These are phyloP conservation scores for Sarcomyxa edulis DNA, from an alignment of 768 basidiomycete genomes.

Conservation along the genomic window DNA sequence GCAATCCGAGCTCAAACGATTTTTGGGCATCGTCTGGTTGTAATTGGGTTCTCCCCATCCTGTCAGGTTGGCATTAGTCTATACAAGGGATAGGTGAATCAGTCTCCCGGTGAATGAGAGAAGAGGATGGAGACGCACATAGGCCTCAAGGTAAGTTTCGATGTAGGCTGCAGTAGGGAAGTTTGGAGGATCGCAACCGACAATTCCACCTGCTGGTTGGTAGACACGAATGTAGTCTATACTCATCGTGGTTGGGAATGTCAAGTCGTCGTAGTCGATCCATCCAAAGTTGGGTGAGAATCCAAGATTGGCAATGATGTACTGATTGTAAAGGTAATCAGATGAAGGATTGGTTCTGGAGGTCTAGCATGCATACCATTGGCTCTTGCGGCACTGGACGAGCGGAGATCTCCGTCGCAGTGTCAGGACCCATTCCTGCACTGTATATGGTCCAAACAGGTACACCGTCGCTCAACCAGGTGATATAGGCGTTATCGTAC, in stretches of 20 bases:
- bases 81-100: conserved; percentile 19
- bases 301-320: conserved; percentile 67
- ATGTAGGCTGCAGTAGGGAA: conserved; percentile 80
- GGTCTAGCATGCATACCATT: conserved; percentile 41
- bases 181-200: conserved; percentile 66
- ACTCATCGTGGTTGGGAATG: conserved; percentile 56
- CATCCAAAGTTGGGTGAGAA: conserved; percentile 64
- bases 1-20: conserved; percentile 19
- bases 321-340: conserved; percentile 28
- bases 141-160: no score
- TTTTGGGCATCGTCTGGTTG: conserved; percentile 34
- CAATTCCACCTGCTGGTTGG: conserved; percentile 44
- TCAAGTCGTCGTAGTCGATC: conserved; percentile 52
- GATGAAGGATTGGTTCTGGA: conserved; percentile 20
- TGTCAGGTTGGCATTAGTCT: conserved; percentile 37
- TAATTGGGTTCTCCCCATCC: conserved; percentile 27
- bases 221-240: conserved; percentile 84
- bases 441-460: conserved; percentile 53
- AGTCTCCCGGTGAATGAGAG: neutral
- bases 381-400: conserved; percentile 69
- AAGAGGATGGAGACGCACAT: conserved; percentile 19
- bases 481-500: conserved; percentile 53
- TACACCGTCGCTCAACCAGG: conserved; percentile 59
- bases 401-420: conserved; percentile 43
- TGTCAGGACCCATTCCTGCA: conserved; percentile 45